Conservation (phyloP, 1,284 basidiomycete species). For the Rhodotorula sp. region DNA sequence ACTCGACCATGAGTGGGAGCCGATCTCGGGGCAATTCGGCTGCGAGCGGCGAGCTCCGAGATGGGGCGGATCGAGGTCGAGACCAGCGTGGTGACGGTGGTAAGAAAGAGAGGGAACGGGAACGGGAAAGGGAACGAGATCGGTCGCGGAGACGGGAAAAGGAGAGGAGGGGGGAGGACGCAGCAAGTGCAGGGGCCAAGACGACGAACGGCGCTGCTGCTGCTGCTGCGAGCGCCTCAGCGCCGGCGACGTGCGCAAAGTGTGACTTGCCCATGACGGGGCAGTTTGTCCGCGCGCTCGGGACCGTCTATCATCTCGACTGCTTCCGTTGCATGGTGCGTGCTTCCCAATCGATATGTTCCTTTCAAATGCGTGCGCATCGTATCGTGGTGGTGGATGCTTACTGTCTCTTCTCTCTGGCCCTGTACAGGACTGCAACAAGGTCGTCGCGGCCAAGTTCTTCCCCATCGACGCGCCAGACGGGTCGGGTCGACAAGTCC, state of each 20-base stretch:
- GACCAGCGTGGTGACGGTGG: too few species aligned
- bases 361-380: not conserved
- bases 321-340: conserved; percentile 95
- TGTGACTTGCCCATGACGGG: conserved; percentile 44
- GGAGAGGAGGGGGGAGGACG: conserved; percentile 3
- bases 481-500: conserved; percentile 65
- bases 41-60: not conserved
- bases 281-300: conserved; percentile 92
- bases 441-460: conserved; percentile 96
- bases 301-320: conserved; percentile 89
- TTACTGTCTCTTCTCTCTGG: not conserved
- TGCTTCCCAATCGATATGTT: not conserved
- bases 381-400: not conserved
- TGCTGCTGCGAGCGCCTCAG: not conserved
- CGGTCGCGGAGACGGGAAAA: conserved; percentile 5
- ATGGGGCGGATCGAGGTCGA: not conserved
- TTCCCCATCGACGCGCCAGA: conserved; percentile 89
- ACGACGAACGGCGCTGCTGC: not conserved
- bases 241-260: conserved; percentile 38
- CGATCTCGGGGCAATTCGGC: conserved; percentile 12
- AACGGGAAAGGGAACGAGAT: not conserved
- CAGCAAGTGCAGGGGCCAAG: not conserved
- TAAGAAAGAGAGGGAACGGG: conserved; percentile 5
- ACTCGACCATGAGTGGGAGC: not conserved
- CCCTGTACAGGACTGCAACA: conserved; percentile 79